Percentiles rank a stretch among this genome's conserved stretches.
Conservation (phyloP, 2,329 filamentous ascomycete species). For the Phaeoacremonium minimum region DNA sequence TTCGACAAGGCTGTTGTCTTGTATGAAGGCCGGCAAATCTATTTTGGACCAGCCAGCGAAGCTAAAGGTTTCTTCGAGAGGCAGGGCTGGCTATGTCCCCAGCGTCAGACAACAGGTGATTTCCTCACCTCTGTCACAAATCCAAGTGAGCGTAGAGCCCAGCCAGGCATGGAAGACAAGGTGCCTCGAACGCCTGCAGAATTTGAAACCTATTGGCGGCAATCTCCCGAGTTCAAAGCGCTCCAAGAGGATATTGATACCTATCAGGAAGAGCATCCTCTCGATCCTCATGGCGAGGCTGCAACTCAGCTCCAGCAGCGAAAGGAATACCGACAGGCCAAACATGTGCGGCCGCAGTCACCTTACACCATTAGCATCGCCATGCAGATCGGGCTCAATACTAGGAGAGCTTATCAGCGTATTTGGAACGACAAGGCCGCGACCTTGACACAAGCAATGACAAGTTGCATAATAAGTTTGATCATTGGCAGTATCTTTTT, state of each 20-base stretch:
- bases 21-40: slow-evolving; percentile 75
- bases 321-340: slow-evolving; percentile 47
- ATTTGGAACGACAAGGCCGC: slow-evolving; percentile 47
- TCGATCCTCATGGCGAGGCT: slow-evolving; percentile 25
- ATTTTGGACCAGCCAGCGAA: slow-evolving; percentile 58
- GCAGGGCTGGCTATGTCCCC: slow-evolving; percentile 65
- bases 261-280: slow-evolving; percentile 41
- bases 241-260: slow-evolving; percentile 43
- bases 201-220: slow-evolving; percentile 49
- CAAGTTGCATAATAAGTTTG: slow-evolving; percentile 51
- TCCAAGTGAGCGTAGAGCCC: slow-evolving; percentile 51
- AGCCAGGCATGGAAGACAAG: slow-evolving; percentile 52
- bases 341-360: slow-evolving; percentile 48
- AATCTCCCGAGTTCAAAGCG: slow-evolving; percentile 36
- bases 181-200: slow-evolving; percentile 68
- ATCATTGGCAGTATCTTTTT: slow-evolving; percentile 61
- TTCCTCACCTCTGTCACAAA: slow-evolving; percentile 69
- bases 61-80: slow-evolving; percentile 64
- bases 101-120: slow-evolving; percentile 64
- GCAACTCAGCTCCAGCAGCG: slow-evolving; percentile 35
- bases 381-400: slow-evolving; percentile 50
- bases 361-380: slow-evolving; percentile 52
- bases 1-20: slow-evolving; percentile 75
- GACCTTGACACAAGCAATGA: slow-evolving; percentile 37
- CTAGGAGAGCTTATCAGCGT: slow-evolving; percentile 44